Evolutionary conservation across 2,329 filamentous ascomycete species (phyloP), one percentile per base, ranked within the genome.

Genomic region (Emmonsiellopsis sp.): DNA sequence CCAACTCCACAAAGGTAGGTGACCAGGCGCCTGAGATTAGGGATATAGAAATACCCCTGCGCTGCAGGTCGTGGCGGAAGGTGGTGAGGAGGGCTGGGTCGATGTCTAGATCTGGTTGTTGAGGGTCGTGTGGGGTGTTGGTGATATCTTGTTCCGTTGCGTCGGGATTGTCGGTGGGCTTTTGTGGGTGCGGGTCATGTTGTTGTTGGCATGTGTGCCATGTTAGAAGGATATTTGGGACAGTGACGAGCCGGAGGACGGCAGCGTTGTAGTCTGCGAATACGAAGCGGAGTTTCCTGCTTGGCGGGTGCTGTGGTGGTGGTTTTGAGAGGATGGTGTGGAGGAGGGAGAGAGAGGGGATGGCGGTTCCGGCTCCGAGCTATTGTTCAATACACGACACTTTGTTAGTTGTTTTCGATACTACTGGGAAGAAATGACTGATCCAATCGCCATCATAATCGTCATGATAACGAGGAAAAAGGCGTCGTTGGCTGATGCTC

Each of bases 301-400:
- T 3, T 62, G 54, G 10, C 27, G 21, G 27, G 27, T 46, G 50
- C 49, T 51, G 33, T n/a, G 53, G 36, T 13, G 52, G 55, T 2
- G 60, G 53, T 33, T 58, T 68, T n/a, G 58, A 61, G 1, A 84
- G 60, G 11, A 76, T 69, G 54, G 77, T 74, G 47, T 75, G 72
- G 56, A 83, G 79, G 0, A 85, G 64, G 1, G 79, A 65, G 11
- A 82, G 67, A 10, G 73, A 76, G 5, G 82, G 82, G 9, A 85
- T 66, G 4, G 80, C 82, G 54, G 78, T 81, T n/a, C 82, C 82
- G 47, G 80, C 80, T n/a, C 82, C 82, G 42, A 85, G 72, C 72
- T 81, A 53, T 49, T 50, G 17, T 46, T 52, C 34, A 34, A 5
- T 27, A 27, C 21, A 27, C 21, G 21, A 5, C 3, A 27, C 14